Evolutionary conservation across 176 grass and related monocot species (phyloP).

Genomic region (Metroxylon sagu): DNA sequence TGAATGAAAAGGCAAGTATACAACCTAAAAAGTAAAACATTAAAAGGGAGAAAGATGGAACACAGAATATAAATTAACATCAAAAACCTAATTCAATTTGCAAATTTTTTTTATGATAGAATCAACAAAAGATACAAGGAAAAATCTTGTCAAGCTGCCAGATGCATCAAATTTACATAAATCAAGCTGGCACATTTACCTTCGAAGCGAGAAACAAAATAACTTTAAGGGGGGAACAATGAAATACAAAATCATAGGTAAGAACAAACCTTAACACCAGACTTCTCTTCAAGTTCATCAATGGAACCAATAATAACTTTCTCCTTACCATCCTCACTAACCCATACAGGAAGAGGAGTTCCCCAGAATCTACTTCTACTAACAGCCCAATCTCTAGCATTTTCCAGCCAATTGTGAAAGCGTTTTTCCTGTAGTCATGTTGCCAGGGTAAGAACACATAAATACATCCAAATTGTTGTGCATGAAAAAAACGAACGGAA

Average conservation of each 20-base stretch:
- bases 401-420: conserved; percentile 99
- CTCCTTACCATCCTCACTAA: conserved; percentile 88
- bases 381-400: conserved; percentile 93
- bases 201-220: background rate
- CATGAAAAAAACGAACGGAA: no score
- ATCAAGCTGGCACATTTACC: no score
- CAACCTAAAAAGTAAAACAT: no score
- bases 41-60: no score
- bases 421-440: conserved; percentile 60
- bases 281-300: conserved; percentile 85
- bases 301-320: conserved; percentile 87
- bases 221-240: background rate
- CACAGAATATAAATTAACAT: no score
- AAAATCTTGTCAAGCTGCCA: no score
- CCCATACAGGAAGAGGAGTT: conserved; percentile 91
- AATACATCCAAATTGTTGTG: conserved; percentile 11
- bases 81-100: no score
- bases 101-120: no score
- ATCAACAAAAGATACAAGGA: no score
- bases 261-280: conserved; percentile 74
- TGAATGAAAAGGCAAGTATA: no score
- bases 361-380: conserved; percentile 99
- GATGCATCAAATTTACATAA: no score
- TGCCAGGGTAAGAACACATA: conserved; percentile 18
- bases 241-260: conserved; percentile 9